Percentiles rank a stretch among this genome's conserved stretches.
These are phyloP conservation scores for Mucor plumbeus DNA, from an alignment of 371 early-diverging fungal species.

Conservation along the genomic window DNA sequence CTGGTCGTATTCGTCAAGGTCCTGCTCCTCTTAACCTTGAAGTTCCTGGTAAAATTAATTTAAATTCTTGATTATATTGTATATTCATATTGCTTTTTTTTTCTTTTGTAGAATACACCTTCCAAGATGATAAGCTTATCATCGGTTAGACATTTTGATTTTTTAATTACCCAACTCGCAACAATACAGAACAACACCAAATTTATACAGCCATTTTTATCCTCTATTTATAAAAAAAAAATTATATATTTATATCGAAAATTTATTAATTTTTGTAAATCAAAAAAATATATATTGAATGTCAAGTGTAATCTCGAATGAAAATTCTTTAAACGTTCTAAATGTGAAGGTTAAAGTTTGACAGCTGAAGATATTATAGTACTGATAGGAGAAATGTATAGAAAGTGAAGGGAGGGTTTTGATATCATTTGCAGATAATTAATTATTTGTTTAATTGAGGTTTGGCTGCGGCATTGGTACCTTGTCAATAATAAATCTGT, in stretches of 20 bases:
- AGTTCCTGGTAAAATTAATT: conserved; percentile 71
- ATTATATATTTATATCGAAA: conserved; percentile 4
- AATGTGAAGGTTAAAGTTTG: not conserved
- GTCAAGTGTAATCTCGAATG: too few relatives aligned
- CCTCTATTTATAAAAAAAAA: conserved; percentile 12
- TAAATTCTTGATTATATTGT: not conserved
- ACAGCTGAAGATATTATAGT: not conserved
- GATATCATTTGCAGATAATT: too few relatives aligned
- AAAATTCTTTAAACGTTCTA: not conserved
- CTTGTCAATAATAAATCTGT: too few relatives aligned
- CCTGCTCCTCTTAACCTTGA: conserved; percentile 98
- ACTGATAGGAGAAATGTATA: not conserved
- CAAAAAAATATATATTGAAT: not conserved
- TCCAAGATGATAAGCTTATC: conserved; percentile 54
- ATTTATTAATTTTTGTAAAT: conserved; percentile 2
- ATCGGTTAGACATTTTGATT: conserved; percentile 48
- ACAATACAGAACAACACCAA: conserved; percentile 8
- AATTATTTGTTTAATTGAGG: too few relatives aligned
- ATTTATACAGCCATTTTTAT: conserved; percentile 8
- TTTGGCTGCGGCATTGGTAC: too few relatives aligned
- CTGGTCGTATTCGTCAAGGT: conserved; percentile 97
- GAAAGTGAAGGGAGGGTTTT: not conserved
- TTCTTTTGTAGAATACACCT: conserved; percentile 46
- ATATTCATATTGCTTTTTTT: not conserved
- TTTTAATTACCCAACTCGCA: not conserved